Evolutionary conservation across 1,139 yeast species (phyloP), one percentile per base, ranked within the genome.

Genomic region (Saccharomyces hybrid): DNA sequence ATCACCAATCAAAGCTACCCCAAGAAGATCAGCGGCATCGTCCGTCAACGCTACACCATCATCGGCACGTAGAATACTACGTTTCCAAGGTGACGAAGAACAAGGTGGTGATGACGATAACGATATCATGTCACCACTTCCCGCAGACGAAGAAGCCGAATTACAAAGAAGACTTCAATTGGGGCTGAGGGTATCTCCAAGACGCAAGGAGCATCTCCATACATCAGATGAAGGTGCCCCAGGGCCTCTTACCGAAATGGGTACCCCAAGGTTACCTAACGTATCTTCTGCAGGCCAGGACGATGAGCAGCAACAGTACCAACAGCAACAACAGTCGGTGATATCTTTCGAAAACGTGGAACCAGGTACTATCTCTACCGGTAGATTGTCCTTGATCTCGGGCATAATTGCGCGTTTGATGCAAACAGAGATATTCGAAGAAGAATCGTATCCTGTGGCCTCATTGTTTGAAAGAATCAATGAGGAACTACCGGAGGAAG

Each of bases 401-500:
- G 71, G 77, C 51, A 69, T 75, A 5, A 73, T 82, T 70, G 78
- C 82, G 3, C 71, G 71, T 46, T 66, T 81, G 29, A 70, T 78
- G 66, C 76, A 78, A 54, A 71, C 82, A 2, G 76, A 74, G 29
- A 59, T 78, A 47, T 79, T 82, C 62, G 77, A 74, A 49, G 76
- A 73, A 47, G 80, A 76, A 42, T 71, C 77, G 3, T 81, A 83
- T 56, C 73, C 82, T 5, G 65, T 72, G 48, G 80, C 75, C 49
- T 70, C 71, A 11, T 76, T 79, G 49, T 66, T 75, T 7, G 76
- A 70, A 23, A 73, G 73, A 42, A 68, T 83, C 47, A 83, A 84
- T 64, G 78, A 74, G 54, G 75, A 73, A 49, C 69, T 85, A 51
- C 75, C 81, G 4, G 85, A 81, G 60, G 91, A 85, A 63, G 90